A percentile compares a stretch with the other conserved stretches of the same genome.
Evolutionary conservation across 2,329 filamentous ascomycete genomes (phyloP).

Genomic region (Colletotrichum magnum): DNA sequence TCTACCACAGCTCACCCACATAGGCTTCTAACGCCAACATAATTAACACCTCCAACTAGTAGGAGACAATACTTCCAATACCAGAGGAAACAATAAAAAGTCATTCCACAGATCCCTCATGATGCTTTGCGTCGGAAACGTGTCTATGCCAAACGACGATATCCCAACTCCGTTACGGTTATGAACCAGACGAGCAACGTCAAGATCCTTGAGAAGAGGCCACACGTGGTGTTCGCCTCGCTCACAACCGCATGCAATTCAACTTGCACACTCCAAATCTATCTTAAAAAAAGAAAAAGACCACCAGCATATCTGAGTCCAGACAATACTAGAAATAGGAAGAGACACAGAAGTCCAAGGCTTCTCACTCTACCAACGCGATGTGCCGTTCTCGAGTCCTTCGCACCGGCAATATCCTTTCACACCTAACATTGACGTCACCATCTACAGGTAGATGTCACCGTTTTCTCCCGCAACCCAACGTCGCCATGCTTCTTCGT

Average conservation of each 20-base stretch:
- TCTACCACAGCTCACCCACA: slow-evolving; percentile 17
- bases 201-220: no score
- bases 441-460: slow-evolving; percentile 83
- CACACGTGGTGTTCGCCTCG: background rate
- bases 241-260: slow-evolving; percentile 18
- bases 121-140: background rate
- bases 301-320: no score
- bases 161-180: slow-evolving; percentile 13
- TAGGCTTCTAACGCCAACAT: slow-evolving; percentile 16
- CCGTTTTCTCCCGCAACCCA: slow-evolving; percentile 92
- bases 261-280: slow-evolving; percentile 6
- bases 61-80: background rate
- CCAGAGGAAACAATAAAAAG: slow-evolving; percentile 32
- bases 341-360: no score
- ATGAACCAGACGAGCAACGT: background rate
- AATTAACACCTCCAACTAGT: no score
- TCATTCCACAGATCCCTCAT: background rate
- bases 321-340: no score
- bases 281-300: background rate
- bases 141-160: slow-evolving; percentile 7
- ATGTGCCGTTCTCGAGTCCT: slow-evolving; percentile 8
- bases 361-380: background rate
- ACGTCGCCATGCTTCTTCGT: slow-evolving; percentile 87
- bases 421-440: background rate
- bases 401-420: background rate